Evolutionary conservation across 1,139 yeast species (phyloP), one percentile per base, ranked within the genome.

Genomic region (Sugiyamaella japonica): DNA sequence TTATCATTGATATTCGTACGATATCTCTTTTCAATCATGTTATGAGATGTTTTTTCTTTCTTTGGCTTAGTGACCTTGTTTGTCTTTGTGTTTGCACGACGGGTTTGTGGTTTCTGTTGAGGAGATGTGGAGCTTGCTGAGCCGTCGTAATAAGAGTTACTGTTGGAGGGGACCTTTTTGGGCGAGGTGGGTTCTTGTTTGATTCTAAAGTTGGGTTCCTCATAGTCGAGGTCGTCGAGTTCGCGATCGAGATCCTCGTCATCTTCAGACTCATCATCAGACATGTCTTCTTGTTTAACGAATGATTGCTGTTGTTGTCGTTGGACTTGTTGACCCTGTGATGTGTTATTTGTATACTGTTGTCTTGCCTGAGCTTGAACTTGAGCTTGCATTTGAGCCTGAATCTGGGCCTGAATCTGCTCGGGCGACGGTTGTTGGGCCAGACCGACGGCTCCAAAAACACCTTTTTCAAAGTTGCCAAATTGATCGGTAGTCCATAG

Each of bases 1-100:
- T 86, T 86, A 56, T 86, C 82, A 67, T 86, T 86, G 64, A 86
- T 85, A 64, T 85, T 85, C 32, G 89, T 85, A 63, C 95, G 75
- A 70, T 86, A 86, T 66, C 86, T 83, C 70, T 86, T 85, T 66
- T 86, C 95, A 64, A 86, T 85, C 80, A 86, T 80, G 65, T 86
- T 86, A 70, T 86, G 93, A n/a, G 89, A 83, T 10, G 85, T 78
- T 64, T 81, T 79, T 61, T 83, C 76, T 52, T 82, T 78, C 51
- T 66, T 65, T 13, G 69, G 72, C 56, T 70, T 70, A n/a, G 65
- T 53, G 37, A 70, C 61, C 53, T 62, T 66, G 55, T 61, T 61
- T 15, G 63, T 58, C 48, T 59, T 61, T 20, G 62, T 55, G 42
- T 56, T 58, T 29, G 58, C 54, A 45, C 50, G 42, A 15, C 49